Percentiles rank a stretch among this genome's conserved stretches.
These are phyloP conservation scores for Homolaphlyctis polyrhiza DNA, from an alignment of 371 early-diverging fungal species.

Conservation along the genomic window DNA sequence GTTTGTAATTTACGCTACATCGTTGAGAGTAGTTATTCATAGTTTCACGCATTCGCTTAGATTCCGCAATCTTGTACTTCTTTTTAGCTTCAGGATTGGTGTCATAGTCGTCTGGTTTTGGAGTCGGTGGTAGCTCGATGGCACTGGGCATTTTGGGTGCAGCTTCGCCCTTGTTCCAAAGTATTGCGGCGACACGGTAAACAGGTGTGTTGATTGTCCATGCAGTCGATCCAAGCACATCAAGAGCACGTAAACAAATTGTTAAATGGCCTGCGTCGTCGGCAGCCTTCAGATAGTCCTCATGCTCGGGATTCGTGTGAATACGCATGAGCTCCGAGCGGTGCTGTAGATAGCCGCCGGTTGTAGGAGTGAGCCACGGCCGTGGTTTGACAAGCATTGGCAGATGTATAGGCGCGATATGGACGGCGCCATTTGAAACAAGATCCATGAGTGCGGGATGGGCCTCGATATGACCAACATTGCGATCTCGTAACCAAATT, in stretches of 20 bases:
- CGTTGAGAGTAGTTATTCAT: slow-evolving; percentile 79
- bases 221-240: slow-evolving; percentile 83
- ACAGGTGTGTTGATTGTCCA: slow-evolving; percentile 88
- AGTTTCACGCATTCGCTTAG: slow-evolving; percentile 49
- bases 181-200: slow-evolving; percentile 68
- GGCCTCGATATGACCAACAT: slow-evolving; percentile 68
- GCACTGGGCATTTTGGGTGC: slow-evolving; percentile 75
- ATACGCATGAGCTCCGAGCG: slow-evolving; percentile 67
- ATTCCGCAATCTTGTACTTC: slow-evolving; percentile 45
- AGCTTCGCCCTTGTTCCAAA: slow-evolving; percentile 84
- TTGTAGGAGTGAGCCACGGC: slow-evolving; percentile 86
- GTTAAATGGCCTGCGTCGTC: slow-evolving; percentile 69
- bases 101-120: slow-evolving; percentile 66
- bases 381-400: slow-evolving; percentile 95
- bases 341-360: slow-evolving; percentile 87
- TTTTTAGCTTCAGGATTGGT: slow-evolving; percentile 37
- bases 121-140: slow-evolving; percentile 24
- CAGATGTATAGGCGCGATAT: slow-evolving; percentile 68
- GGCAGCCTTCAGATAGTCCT: slow-evolving; percentile 72
- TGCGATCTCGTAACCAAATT: slow-evolving; percentile 56
- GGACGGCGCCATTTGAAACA: slow-evolving; percentile 58
- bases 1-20: slow-evolving; percentile 91
- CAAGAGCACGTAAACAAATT: slow-evolving; percentile 71
- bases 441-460: slow-evolving; percentile 67
- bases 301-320: slow-evolving; percentile 63